Evolutionary conservation across 352 stramenopile genomes (phyloP).

Genomic region (Phytophthora fragariae): DNA sequence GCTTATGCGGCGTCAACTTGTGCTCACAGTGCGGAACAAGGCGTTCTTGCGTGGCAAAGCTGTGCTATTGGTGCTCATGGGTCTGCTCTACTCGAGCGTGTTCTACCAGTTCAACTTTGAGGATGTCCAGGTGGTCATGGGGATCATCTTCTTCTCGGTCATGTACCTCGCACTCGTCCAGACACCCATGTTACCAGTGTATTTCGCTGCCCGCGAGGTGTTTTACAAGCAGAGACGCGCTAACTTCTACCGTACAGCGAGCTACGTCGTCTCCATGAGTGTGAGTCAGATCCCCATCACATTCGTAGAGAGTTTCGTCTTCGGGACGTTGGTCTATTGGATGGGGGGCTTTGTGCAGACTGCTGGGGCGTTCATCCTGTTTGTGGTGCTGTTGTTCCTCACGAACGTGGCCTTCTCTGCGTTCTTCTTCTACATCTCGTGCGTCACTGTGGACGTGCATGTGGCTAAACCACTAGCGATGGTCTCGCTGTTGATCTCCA

Average conservation of each 20-base stretch:
- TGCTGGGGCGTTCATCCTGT: conserved; percentile 44
- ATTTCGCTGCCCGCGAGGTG: conserved; percentile 41
- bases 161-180: conserved; percentile 72
- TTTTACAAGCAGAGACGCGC: conserved; percentile 53
- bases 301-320: conserved; percentile 48
- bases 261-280: conserved; percentile 48
- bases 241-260: conserved; percentile 51
- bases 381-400: conserved; percentile 48
- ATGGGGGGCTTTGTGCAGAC: conserved; percentile 58
- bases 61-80: conserved; percentile 49
- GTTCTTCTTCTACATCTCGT: conserved; percentile 58
- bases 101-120: conserved; percentile 50
- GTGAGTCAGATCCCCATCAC: conserved; percentile 54
- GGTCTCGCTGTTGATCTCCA: conserved; percentile 40
- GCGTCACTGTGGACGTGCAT: conserved; percentile 39
- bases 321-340: conserved; percentile 60
- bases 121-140: conserved; percentile 57
- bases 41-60: conserved; percentile 44
- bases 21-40: conserved; percentile 56
- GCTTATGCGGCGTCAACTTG: conserved; percentile 55
- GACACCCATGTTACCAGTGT: conserved; percentile 43
- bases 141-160: conserved; percentile 78
- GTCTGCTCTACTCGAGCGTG: conserved; percentile 43
- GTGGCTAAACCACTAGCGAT: conserved; percentile 53
- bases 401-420: conserved; percentile 49